Base-by-base conservation (phyloP, 352 stramenopile species). In the Phytophthora syringae region DNA sequence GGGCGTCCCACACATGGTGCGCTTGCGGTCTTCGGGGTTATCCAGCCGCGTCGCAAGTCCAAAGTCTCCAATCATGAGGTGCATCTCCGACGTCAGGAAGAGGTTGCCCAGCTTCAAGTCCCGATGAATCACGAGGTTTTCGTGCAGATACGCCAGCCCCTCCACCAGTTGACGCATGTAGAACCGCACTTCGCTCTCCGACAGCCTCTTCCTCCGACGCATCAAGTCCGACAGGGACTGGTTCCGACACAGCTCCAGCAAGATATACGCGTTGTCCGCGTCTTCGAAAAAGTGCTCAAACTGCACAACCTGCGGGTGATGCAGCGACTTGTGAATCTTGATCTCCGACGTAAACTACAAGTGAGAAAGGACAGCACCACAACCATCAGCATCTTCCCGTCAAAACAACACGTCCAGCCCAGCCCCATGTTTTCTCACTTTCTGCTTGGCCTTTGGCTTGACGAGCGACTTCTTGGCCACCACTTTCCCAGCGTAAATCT, bases 261-360 rank as follows among this genome's bases (percentile, higher is more conserved):
- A 75, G 37, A 99, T 98, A 76, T 99, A 99, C 52, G 94, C 94
- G 64, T 99, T 99, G 30, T 96, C 84, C 21, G 89, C 78, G 76
- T 99, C 97, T 69, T 99, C 97, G 75, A 99, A 99, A 72, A 98
- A 99, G 55, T 98, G 96, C 51, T 99, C 96, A 72, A 99, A 99
- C 67, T 98, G 89, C 22, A 99, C 98, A 57, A 99, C 80, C 53
- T 98, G 86, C 12, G 80, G 72, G 67, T 99, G 97, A 52, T 97
- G 90, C 51, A 99, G 86, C 21, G 86, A 91, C 53, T 97, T 92
- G 86, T 99, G 97, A 69, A 99, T 99, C 76, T 99, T 99, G 76
- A 99, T 99, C 72, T 99, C 97, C 16, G 94, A 97, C 36, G 86
- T 92, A 74, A 96, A 94, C 84, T 93, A 72, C 3, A 52, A 48